These are phyloP conservation scores for Akanthomyces lecanii DNA, from an alignment of 2,329 filamentous ascomycete species.

Conservation along the genomic window DNA sequence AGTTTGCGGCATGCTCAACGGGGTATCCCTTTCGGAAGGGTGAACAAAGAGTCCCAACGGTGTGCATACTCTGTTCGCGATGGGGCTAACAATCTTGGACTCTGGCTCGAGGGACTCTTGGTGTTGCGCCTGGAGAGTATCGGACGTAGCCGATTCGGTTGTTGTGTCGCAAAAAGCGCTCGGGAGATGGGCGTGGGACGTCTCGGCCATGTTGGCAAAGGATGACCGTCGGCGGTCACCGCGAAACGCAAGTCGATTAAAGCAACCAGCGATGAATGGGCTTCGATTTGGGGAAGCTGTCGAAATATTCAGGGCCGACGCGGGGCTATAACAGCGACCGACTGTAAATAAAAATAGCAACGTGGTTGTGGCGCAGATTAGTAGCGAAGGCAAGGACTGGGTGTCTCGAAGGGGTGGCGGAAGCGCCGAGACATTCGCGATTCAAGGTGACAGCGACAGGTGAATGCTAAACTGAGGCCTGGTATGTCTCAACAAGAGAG, in stretches of 20 bases:
- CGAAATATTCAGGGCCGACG: background rate
- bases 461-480: background rate
- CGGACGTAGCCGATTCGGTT: background rate
- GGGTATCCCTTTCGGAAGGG: slow-evolving; percentile 8
- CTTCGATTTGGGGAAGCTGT: background rate
- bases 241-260: background rate
- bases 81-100: slow-evolving; percentile 13
- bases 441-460: background rate
- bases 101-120: background rate
- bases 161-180: background rate
- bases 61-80: slow-evolving; percentile 22
- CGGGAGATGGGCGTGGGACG: background rate
- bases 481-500: slow-evolving; percentile 10
- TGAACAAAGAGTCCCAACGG: slow-evolving; percentile 21
- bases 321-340: background rate
- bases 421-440: slow-evolving; percentile 15
- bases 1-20: slow-evolving; percentile 11
- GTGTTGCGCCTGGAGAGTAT: background rate
- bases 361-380: background rate
- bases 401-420: slow-evolving; percentile 10
- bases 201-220: slow-evolving; percentile 5
- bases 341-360: slow-evolving; percentile 1
- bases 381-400: background rate
- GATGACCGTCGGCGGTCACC: slow-evolving; percentile 4
- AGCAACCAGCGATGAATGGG: background rate